Evolutionary conservation across 305 asterid genomes (phyloP), one percentile per base, ranked within the genome.

Genomic region (Striga hermonthica): DNA sequence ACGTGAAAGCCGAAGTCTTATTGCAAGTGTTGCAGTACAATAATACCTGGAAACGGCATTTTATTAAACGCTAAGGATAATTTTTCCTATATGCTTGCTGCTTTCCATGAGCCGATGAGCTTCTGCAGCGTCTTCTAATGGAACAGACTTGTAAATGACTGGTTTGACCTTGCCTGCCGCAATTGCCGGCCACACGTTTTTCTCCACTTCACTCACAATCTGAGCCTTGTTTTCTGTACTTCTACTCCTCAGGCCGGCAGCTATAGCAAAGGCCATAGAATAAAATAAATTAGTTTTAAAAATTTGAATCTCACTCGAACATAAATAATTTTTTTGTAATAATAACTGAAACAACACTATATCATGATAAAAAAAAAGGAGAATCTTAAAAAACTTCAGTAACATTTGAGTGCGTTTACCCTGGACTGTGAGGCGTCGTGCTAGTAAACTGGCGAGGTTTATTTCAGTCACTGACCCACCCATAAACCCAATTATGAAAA

Each of bases 1-100:
- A 22, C 31, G 31, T n/a, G 2, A 22, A 22, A 22, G 31, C 31
- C 31, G 1, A 22, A 1, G 31, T 22, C 31, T 22, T 2, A 22
- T 22, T 22, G 1, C 1, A 22, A 22, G 31, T 22, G 31, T 0
- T 22, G 2, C 31, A 22, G 31, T 2, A 22, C 31, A 22, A 22
- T 22, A 22, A 0, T 22, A 22, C 31, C 31, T 22, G 31, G 31
- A 22, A 22, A 22, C 31, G 31, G 31, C 49, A 44, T 10, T 50
- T 60, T 62, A 76, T 12, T 37, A 57, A 44, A 70, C 78, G 5
- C 80, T 28, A 39, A 90, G 94, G 70, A 93, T 67, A 35, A 90
- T 88, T 82, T 93, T 93, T 57, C 99, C 99, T 7, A 93, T 83
- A 65, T 90, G 91, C 68, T 80, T 74, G 89, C 99, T 85, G 88